Evolutionary conservation across 805 yeast species (phyloP).

Genomic region (Kuraishia floccosa): DNA sequence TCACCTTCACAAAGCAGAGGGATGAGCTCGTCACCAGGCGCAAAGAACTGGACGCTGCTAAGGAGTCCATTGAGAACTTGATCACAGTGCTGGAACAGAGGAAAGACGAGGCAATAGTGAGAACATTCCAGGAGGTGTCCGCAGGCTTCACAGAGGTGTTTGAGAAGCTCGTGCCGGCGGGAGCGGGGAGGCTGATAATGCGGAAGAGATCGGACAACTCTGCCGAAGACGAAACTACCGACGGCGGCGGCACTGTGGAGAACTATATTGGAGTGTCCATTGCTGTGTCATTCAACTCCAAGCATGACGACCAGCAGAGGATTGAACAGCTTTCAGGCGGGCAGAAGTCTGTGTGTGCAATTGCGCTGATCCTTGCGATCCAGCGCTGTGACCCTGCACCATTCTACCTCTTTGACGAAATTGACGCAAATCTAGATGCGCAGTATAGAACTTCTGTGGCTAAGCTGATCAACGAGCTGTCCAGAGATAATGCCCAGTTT

Average conservation of each 20-base stretch:
- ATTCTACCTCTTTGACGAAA: constrained; percentile 90
- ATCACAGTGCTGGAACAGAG: constrained; percentile 61
- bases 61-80: constrained; percentile 59
- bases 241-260: constrained; percentile 21
- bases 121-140: constrained; percentile 71
- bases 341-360: constrained; percentile 93
- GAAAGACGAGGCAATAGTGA: constrained; percentile 72
- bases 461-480: constrained; percentile 49
- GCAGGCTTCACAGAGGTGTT: constrained; percentile 65
- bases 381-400: constrained; percentile 97
- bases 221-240: constrained; percentile 9
- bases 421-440: constrained; percentile 91
- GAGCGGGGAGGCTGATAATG: constrained; percentile 66
- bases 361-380: constrained; percentile 85
- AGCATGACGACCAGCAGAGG: constrained; percentile 72
- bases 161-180: constrained; percentile 73
- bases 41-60: constrained; percentile 58
- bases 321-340: constrained; percentile 95
- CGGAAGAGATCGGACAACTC: constrained; percentile 23
- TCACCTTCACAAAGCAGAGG: constrained; percentile 61
- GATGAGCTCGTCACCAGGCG: constrained; percentile 56
- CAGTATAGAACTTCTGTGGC: constrained; percentile 89
- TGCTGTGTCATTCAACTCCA: constrained; percentile 81
- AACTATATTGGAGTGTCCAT: constrained; percentile 76
- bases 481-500: constrained; percentile 63